Evolutionary conservation across 2,329 filamentous ascomycete species (phyloP), one percentile per base, ranked within the genome.

Genomic region (Diaporthe sp.): DNA sequence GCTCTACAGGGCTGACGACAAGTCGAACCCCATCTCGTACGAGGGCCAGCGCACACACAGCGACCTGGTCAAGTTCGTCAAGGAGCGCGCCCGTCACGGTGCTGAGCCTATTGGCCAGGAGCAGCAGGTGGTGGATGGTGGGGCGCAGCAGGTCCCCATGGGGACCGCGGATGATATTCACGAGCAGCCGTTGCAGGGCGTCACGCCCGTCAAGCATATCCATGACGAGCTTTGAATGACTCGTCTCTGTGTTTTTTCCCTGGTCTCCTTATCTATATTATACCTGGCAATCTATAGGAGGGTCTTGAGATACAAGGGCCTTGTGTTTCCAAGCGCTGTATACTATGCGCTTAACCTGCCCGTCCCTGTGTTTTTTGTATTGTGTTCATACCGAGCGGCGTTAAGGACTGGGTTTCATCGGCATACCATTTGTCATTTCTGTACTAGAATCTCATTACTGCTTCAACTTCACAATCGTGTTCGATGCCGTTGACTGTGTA

Each of bases 21-120:
- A 99, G 92, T 89, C 90, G 81, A 88, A 92, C 79, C 94, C 97
- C 74, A 85, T 98, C 77, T 95, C 95, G 79, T 99, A 98, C 91
- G 90, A 89, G 78, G 97, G 97, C 80, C 91, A 93, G 78, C 95
- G 97, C 82, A 97, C 95, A 72, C 87, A 98, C 71, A 95, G 98
- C 88, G 97, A 98, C 84, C 91, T 99, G 76, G 92, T 94, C 81
- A 90, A 93, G 81, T 99, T 99, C 88, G 90, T 99, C 85, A 92
- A 94, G 87, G 95, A 98, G 89, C 97, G 97, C 85, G 96, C 97
- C 85, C 96, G 95, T 86, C 91, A 97, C 90, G 92, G 93, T 85
- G 91, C 94, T 77, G 92, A 93, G 79, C 92, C 93, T 76, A 85
- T 88, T 71, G 86, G 88, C 78, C 89, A 89, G 79, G 83, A 85